Conservation (phyloP, 306 rosid species). For the Spatholobus suberectus region DNA sequence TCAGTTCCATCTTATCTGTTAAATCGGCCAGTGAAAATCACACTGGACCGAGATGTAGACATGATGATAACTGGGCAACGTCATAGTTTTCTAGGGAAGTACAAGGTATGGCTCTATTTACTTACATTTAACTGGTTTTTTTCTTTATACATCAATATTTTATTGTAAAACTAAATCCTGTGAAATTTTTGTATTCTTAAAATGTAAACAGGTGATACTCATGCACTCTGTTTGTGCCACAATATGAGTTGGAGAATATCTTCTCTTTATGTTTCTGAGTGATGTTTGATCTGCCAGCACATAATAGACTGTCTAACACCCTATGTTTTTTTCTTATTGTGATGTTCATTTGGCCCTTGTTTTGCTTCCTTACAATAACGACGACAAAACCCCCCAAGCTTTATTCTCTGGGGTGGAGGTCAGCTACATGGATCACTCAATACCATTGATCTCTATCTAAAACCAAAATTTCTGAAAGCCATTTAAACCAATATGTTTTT, state of each 20-base stretch:
- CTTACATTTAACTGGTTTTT: constrained; percentile 22
- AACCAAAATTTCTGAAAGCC: neutral
- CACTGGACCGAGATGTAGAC: constrained; percentile 87
- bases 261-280: constrained; percentile 21
- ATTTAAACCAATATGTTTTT: neutral
- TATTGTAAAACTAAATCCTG: constrained; percentile 2
- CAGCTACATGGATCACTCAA: neutral
- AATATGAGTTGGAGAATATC: constrained; percentile 25
- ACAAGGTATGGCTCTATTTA: constrained; percentile 67
- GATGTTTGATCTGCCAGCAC: neutral
- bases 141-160: constrained; percentile 1
- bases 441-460: constrained; percentile 4
- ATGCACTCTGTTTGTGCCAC: neutral
- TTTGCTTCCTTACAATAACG: constrained; percentile 7
- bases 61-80: constrained; percentile 96
- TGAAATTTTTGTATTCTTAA: neutral
- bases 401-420: neutral
- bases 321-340: neutral
- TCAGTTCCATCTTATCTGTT: constrained; percentile 87
- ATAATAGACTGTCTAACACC: neutral
- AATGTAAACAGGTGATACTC: neutral
- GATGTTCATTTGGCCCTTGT: constrained; percentile 15
- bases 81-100: constrained; percentile 95
- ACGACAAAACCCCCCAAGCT: neutral
- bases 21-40: constrained; percentile 82